Base-by-base conservation (phyloP, 331 rosid species). In the Prunus yedoensis region DNA sequence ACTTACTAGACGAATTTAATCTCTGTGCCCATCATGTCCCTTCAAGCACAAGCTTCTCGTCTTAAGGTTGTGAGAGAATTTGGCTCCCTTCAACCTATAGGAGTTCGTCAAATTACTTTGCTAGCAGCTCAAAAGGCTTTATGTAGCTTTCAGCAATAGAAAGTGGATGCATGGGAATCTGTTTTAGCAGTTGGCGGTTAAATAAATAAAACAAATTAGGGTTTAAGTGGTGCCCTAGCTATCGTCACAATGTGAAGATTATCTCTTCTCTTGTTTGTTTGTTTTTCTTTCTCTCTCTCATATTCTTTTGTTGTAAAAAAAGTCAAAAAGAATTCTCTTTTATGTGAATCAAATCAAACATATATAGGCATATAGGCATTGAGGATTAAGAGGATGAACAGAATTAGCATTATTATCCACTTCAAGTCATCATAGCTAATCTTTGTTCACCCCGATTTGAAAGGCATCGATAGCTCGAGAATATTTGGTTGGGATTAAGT, bases 121-220 rank as follows among this genome's bases (percentile, higher is more conserved):
- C 30, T 46, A 12, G 69, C 49, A 27, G 10, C 47, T 20, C 38
- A 2, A 46, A 46, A 16, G 56, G 53, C 65, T 43, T 9, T 58
- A 46, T 17, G 68, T 73, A 58, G 68, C 68, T 58, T 73, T 73
- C 77, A 16, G 46, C 25, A 43, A 72, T 21, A 35, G 28, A 41
- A 21, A 58, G 68, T 73, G 57, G 68, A 73, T 73, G 49, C 77
- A 25, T 73, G 58, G 27, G 70, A 73, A 73, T 73, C 77, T 25
- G 59, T 46, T 60, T 73, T 60, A 73, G 68, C 68, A 25, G 68
- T 73, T 73, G 28, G 41, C 50, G 3, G 74, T 52, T 51, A 52
- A 50, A 16, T 27, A 25, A 70, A 18, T 6, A n/a, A 52, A 9
- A 20, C 56, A 58, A 17, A 23, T 28, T 14, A 27, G 12, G 11